Percentiles rank a stretch among this genome's conserved stretches.
Conservation (phyloP, 257 asterid species). For the Petrea volubilis region DNA sequence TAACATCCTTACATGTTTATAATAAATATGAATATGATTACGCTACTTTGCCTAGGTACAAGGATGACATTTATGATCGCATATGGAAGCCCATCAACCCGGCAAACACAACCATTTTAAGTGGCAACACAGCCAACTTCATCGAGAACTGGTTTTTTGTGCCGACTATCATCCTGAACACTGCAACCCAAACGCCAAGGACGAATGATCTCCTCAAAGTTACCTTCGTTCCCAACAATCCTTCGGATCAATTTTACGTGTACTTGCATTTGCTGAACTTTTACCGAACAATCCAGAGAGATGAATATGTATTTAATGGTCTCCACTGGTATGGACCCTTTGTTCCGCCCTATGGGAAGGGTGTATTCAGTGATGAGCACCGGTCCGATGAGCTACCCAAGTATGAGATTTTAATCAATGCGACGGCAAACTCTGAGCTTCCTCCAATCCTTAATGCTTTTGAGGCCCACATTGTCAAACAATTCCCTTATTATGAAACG, state of each 20-base stretch:
- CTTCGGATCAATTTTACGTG: neutral
- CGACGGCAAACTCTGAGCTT: neutral
- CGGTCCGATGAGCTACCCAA: neutral
- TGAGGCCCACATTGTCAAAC: slow-evolving; percentile 29
- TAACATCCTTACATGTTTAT: no score
- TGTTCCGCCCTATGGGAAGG: neutral
- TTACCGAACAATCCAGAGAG: slow-evolving; percentile 22
- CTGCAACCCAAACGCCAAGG: slow-evolving; percentile 18
- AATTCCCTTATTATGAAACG: slow-evolving; percentile 30
- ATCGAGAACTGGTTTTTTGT: neutral
- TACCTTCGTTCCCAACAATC: neutral
- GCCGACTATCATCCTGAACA: slow-evolving; percentile 23
- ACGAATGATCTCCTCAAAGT: neutral
- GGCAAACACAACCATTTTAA: neutral
- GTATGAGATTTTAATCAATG: neutral
- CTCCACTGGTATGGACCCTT: neutral
- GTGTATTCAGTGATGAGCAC: neutral
- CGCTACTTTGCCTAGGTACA: slow-evolving; percentile 18
- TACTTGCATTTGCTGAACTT: slow-evolving; percentile 41
- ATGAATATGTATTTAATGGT: slow-evolving; percentile 11
- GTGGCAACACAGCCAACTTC: neutral
- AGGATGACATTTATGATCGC: slow-evolving; percentile 33
- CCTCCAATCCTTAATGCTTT: slow-evolving; percentile 39
- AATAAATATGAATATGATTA: no score
- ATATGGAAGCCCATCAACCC: slow-evolving; percentile 16